Percentiles rank a stretch among this genome's conserved stretches.
phyloP scores from a whole-genome alignment of 345 rosid genomes.

The rapeseed (Brassica napus) region Da-Ae NC_063449.1:9769001-9769500 shows the following conservation, averaged over 20 bases:
- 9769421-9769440: constrained; percentile 3
- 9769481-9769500: not conserved
- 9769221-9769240: constrained; percentile 16
- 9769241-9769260: constrained; percentile 37
- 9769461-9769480: not conserved
- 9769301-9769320: not conserved
- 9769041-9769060: not conserved
- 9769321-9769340: constrained; percentile 8
- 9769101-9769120: constrained; percentile 25
- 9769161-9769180: constrained; percentile 37
- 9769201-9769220: constrained; percentile 36
- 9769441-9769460: not conserved
- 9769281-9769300: constrained; percentile 13
- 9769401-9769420: constrained; percentile 1
- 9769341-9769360: constrained; percentile 2
- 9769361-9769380: constrained; percentile 20
- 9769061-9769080: constrained; percentile 25
- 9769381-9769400: not conserved
- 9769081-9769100: constrained; percentile 32
- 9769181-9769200: constrained; percentile 35
- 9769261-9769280: constrained; percentile 5
- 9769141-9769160: constrained; percentile 10
- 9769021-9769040: not conserved
- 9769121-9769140: constrained; percentile 35
- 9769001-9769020: not conserved